These are phyloP conservation scores for Solanum virginianum DNA, from an alignment of 257 asterid genomes.

Conservation along the genomic window DNA sequence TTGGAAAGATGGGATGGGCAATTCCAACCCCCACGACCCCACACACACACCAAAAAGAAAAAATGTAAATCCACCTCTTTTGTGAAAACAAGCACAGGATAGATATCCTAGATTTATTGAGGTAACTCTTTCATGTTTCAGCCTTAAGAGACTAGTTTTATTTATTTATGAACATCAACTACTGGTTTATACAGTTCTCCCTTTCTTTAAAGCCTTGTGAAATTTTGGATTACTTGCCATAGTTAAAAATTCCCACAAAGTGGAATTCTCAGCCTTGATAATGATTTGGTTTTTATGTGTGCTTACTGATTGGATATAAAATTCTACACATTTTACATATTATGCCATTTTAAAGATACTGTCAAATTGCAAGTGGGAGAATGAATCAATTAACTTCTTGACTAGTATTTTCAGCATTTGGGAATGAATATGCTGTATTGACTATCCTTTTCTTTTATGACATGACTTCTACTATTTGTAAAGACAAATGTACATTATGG, in stretches of 20 bases:
- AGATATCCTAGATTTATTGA: not conserved
- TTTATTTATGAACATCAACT: not conserved
- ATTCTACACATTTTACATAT: not conserved
- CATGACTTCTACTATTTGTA: not conserved
- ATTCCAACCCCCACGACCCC: not conserved
- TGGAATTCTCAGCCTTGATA: not conserved
- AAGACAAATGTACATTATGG: not conserved
- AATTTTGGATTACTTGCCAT: not conserved
- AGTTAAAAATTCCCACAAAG: not conserved
- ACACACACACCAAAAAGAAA: not conserved
- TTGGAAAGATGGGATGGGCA: not conserved
- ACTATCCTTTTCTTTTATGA: not conserved
- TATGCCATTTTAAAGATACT: not conserved
- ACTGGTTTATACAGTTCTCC: not conserved
- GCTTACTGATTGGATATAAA: not conserved
- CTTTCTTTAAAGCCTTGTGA: not conserved
- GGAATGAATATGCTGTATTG: not conserved
- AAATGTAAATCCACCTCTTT: not conserved
- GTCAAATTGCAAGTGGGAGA: not conserved
- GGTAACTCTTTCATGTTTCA: not conserved
- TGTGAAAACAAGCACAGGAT: not conserved
- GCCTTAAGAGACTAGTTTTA: not conserved
- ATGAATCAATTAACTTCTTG: not conserved
- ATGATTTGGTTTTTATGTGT: not conserved
- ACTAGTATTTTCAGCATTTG: not conserved